Conservation (phyloP, 495 filamentous ascomycete species). For the Diplogelasinospora grovesii region DNA sequence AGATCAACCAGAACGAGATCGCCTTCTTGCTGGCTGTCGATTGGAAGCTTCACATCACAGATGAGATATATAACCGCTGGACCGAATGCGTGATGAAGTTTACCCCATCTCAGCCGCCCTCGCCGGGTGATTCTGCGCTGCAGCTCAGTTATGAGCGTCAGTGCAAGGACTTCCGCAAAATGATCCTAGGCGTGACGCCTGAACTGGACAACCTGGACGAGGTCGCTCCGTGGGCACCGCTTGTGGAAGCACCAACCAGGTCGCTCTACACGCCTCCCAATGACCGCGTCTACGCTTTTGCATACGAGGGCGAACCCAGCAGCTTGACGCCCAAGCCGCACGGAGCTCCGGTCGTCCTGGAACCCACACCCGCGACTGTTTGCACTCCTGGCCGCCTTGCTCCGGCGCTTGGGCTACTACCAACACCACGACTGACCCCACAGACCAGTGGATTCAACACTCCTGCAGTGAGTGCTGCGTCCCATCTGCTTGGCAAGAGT, state of each 20-base stretch:
- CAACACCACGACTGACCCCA: slow-evolving; percentile 77
- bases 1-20: slow-evolving; percentile 97
- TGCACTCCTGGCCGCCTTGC: slow-evolving; percentile 41
- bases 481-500: slow-evolving; percentile 43
- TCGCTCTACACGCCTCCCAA: slow-evolving; percentile 26
- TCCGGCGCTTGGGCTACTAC: slow-evolving; percentile 57
- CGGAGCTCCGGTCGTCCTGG: slow-evolving; percentile 50
- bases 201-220: slow-evolving; percentile 61
- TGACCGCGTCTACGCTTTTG: slow-evolving; percentile 23
- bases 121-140: slow-evolving; percentile 44
- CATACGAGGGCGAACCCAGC: slow-evolving; percentile 36
- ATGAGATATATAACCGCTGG: slow-evolving; percentile 84
- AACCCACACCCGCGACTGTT: slow-evolving; percentile 49
- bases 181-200: slow-evolving; percentile 73
- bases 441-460: slow-evolving; percentile 65
- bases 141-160: slow-evolving; percentile 36
- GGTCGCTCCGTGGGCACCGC: slow-evolving; percentile 28
- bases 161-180: slow-evolving; percentile 60
- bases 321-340: slow-evolving; percentile 38
- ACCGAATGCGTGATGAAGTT: slow-evolving; percentile 82
- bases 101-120: slow-evolving; percentile 60
- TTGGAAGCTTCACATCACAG: slow-evolving; percentile 91
- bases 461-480: slow-evolving; percentile 80
- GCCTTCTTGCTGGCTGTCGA: slow-evolving; percentile 83
- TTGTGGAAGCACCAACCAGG: slow-evolving; percentile 27